Evolutionary conservation across 345 rosid genomes (phyloP).

Genomic region (Gossypium anomalum): DNA sequence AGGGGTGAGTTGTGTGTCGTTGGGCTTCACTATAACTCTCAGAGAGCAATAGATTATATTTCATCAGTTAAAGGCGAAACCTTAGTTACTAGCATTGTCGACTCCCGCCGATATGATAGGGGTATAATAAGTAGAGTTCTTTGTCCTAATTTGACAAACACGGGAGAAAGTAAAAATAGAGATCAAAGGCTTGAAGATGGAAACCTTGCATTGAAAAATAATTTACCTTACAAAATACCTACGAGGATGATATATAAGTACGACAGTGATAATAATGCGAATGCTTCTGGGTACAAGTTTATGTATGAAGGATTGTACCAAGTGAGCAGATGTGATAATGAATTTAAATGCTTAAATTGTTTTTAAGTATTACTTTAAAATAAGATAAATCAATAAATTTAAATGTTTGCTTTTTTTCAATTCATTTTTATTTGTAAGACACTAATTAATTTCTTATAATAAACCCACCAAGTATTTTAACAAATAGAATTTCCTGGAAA

Average conservation of each 20-base stretch:
- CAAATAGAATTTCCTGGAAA: no score
- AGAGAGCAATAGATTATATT: slow-evolving; percentile 60
- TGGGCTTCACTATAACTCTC: slow-evolving; percentile 58
- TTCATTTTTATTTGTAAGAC: no score
- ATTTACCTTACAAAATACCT: slow-evolving; percentile 26
- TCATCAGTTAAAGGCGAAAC: slow-evolving; percentile 17
- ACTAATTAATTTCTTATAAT: no score
- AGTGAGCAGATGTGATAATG: slow-evolving; percentile 46
- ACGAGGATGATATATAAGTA: slow-evolving; percentile 65
- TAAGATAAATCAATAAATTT: no score
- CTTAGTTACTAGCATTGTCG: slow-evolving; percentile 62
- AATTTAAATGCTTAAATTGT: no score
- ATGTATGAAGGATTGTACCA: slow-evolving; percentile 58
- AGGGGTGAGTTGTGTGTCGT: slow-evolving; percentile 58
- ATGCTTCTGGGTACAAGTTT: slow-evolving; percentile 34
- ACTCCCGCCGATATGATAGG: slow-evolving; percentile 61
- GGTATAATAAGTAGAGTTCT: background rate
- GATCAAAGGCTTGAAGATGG: slow-evolving; percentile 58
- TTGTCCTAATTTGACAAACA: slow-evolving; percentile 34
- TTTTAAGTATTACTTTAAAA: no score
- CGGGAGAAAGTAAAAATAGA: slow-evolving; percentile 68
- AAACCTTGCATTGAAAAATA: slow-evolving; percentile 63
- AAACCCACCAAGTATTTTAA: no score
- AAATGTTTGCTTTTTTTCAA: no score
- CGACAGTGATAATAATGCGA: background rate